These are phyloP conservation scores for Nymphaea colorata DNA, from an alignment of 164 flowering plant genomes.

Conservation along the genomic window DNA sequence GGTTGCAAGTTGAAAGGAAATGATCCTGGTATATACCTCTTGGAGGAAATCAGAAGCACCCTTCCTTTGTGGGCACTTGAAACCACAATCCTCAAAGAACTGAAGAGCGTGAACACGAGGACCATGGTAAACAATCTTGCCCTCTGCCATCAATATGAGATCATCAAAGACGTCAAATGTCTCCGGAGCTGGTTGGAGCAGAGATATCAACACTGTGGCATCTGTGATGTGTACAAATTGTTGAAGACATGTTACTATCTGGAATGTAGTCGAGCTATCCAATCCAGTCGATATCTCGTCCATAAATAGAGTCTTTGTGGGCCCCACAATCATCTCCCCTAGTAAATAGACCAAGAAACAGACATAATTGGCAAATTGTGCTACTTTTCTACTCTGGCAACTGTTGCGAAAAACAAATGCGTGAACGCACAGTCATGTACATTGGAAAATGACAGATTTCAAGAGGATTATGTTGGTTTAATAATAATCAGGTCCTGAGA, in stretches of 20 bases:
- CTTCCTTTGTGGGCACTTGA: slow-evolving; percentile 46
- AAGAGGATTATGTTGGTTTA: too few relatives aligned
- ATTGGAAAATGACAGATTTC: too few relatives aligned
- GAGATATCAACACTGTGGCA: slow-evolving; percentile 37
- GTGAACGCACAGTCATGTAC: too few relatives aligned
- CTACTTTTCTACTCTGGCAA: too few relatives aligned
- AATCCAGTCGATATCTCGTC: slow-evolving; percentile 54
- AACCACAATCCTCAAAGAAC: slow-evolving; percentile 44
- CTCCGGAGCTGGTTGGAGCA: slow-evolving; percentile 60
- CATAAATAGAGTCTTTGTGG: slow-evolving; percentile 43
- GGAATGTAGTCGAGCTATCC: slow-evolving; percentile 51
- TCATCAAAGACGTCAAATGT: slow-evolving; percentile 52
- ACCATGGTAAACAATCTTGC: slow-evolving; percentile 40
- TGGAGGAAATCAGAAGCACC: slow-evolving; percentile 46
- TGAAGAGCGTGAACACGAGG: slow-evolving; percentile 24
- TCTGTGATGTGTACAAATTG: slow-evolving; percentile 36
- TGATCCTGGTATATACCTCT: slow-evolving; percentile 28
- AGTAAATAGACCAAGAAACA: too few relatives aligned
- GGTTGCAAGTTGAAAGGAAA: too few relatives aligned
- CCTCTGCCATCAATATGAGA: slow-evolving; percentile 41
- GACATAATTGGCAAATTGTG: too few relatives aligned
- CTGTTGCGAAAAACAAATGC: too few relatives aligned
- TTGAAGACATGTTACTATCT: slow-evolving; percentile 33
- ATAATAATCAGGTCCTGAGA: too few relatives aligned
- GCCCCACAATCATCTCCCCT: slow-evolving; percentile 55